Base-by-base conservation (phyloP, 139 green algal species). In the Edaphochlamys debaryana region DNA sequence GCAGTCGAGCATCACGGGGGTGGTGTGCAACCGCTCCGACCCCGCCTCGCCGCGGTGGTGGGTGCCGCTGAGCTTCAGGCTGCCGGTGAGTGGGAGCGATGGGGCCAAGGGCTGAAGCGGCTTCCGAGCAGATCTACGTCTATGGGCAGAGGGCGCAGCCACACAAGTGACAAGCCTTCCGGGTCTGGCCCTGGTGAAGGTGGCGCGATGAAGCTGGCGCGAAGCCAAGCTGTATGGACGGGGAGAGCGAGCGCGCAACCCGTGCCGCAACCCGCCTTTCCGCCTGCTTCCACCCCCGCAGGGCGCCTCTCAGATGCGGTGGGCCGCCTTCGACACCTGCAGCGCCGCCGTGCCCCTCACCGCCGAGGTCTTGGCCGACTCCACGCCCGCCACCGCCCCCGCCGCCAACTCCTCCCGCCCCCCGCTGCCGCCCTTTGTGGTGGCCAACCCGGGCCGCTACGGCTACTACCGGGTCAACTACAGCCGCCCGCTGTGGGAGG, bases 281-380 rank as follows among this genome's bases (percentile, higher is more conserved):
- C n/a, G n/a, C n/a, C n/a, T n/a, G n/a, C 25, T 42, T 20, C 37
- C 7, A 41, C 6, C 63, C 1, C 56, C 67, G 30, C 84, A 87
- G 83, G 75, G 56, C 42, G 50, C 56, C 48, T 36, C 73, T 41
- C 3, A 6, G 3, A 64, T 84, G 41, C 19, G 58, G 32, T 90
- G 86, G 86, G 69, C 84, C 29, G 36, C 69, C 48, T 88, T 91
- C 73, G 72, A 69, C 79, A 68, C 71, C 50, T 90, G 86, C 82
- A 60, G 40, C 40, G 52, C 67, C n/a, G 66, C 60, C 17, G 48
- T 79, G 23, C 80, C 68, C 11, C 38, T 85, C 37, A 37, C 42
- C n/a, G n/a, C 50, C 40, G 32, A 40, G 38, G 30, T 48, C 37
- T 34, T 69, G 37, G 25, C 40, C 7, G 45, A 9, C 45, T 13